Conservation (phyloP, 1,139 yeast species). For the Debaryomyces udenii region DNA sequence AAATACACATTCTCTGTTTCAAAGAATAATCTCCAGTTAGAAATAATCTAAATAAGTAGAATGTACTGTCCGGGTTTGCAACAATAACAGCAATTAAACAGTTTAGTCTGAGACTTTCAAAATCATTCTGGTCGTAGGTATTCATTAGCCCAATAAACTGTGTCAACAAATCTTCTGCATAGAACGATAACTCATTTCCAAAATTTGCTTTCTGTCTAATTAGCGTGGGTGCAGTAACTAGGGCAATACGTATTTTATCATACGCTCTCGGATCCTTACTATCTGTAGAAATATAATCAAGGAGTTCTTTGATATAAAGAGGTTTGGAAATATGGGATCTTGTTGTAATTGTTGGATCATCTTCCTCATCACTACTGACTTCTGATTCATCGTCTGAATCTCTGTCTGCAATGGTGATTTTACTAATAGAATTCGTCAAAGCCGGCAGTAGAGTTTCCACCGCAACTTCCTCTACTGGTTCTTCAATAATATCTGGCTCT, state of each 20-base stretch:
- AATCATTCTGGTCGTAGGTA: slow-evolving; percentile 49
- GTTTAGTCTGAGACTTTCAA: slow-evolving; percentile 52
- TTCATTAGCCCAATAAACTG: slow-evolving; percentile 52
- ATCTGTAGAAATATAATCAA: slow-evolving; percentile 54
- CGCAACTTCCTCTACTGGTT: not conserved
- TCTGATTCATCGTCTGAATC: slow-evolving; percentile 26
- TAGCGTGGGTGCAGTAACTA: slow-evolving; percentile 56
- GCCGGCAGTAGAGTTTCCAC: not conserved
- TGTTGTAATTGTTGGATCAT: slow-evolving; percentile 49
- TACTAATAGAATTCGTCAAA: slow-evolving; percentile 3
- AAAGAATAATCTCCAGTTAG: slow-evolving; percentile 67
- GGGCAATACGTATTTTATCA: slow-evolving; percentile 55
- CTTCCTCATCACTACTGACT: slow-evolving; percentile 54
- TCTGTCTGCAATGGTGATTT: slow-evolving; percentile 12
- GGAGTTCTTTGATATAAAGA: slow-evolving; percentile 62
- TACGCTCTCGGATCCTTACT: slow-evolving; percentile 46
- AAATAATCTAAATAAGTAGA: slow-evolving; percentile 44
- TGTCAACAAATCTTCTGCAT: slow-evolving; percentile 50
- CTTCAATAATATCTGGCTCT: slow-evolving; percentile 7
- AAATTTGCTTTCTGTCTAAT: slow-evolving; percentile 53
- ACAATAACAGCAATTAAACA: slow-evolving; percentile 57
- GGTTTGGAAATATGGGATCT: slow-evolving; percentile 50
- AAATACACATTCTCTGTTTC: slow-evolving; percentile 58
- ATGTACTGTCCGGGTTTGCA: slow-evolving; percentile 44
- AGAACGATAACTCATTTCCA: slow-evolving; percentile 57